These are phyloP conservation scores for Aureobasidium melanogenum DNA, from an alignment of 2,329 filamentous ascomycete genomes.

Conservation along the genomic window DNA sequence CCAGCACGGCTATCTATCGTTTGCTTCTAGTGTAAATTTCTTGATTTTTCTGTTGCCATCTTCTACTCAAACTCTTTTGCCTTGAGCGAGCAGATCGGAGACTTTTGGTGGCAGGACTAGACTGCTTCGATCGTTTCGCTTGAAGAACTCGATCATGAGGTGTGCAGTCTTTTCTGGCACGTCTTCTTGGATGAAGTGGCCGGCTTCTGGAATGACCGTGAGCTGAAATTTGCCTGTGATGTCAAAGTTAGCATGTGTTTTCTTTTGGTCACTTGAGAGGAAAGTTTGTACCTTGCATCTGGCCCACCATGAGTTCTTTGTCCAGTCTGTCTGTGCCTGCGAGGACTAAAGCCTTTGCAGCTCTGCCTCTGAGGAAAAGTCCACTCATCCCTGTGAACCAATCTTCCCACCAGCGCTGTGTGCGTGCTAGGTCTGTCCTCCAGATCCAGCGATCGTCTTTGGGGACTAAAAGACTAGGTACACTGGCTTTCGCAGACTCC, in stretches of 20 bases:
- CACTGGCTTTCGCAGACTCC: conserved; percentile 75
- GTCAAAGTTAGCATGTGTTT: neutral
- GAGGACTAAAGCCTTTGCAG: conserved; percentile 75
- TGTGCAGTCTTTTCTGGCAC: conserved; percentile 81
- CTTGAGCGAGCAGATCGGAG: conserved; percentile 38
- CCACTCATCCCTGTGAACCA: conserved; percentile 86
- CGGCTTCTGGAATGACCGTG: conserved; percentile 87
- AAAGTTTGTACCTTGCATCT: conserved; percentile 71
- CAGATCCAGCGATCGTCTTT: conserved; percentile 42
- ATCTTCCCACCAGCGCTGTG: conserved; percentile 84
- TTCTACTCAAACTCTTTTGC: conserved; percentile 37
- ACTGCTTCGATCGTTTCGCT: conserved; percentile 76
- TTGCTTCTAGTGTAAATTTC: neutral
- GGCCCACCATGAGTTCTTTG: conserved; percentile 86
- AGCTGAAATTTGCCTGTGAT: conserved; percentile 78
- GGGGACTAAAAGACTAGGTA: conserved; percentile 63
- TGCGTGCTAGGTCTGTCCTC: conserved; percentile 75
- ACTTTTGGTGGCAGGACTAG: conserved; percentile 90
- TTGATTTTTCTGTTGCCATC: neutral
- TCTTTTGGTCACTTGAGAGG: neutral
- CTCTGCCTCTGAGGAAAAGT: conserved; percentile 74
- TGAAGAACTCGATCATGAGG: conserved; percentile 81
- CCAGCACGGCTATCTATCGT: neutral
- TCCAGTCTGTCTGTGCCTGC: conserved; percentile 86
- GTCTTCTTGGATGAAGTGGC: conserved; percentile 96